phyloP scores from a whole-genome alignment of 1,284 basidiomycete species.

The Cryptococcus hybrid region DNA sequence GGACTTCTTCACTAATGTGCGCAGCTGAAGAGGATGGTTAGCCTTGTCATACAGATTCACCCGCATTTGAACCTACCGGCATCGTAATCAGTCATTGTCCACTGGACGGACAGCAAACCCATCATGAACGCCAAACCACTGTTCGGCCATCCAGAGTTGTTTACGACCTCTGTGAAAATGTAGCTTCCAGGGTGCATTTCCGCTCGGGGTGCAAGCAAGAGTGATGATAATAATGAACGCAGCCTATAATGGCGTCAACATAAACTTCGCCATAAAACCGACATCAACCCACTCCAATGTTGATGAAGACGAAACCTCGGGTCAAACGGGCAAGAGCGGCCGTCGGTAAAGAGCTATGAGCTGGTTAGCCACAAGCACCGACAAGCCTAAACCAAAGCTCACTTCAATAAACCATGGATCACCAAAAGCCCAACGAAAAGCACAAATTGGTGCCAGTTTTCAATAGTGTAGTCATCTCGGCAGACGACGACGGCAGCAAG shows the following conservation, averaged over 20 bases:
- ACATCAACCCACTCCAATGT: constrained; percentile 58
- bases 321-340: constrained; percentile 75
- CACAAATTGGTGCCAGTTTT: constrained; percentile 65
- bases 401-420: constrained; percentile 65
- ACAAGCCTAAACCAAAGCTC: constrained; percentile 1
- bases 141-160: constrained; percentile 72
- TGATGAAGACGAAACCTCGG: constrained; percentile 79
- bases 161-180: constrained; percentile 60
- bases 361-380: background rate
- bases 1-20: constrained; percentile 91
- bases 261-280: background rate
- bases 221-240: constrained; percentile 70
- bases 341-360: constrained; percentile 72
- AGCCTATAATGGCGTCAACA: background rate
- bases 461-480: constrained; percentile 37
- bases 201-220: constrained; percentile 67
- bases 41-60: background rate
- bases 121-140: constrained; percentile 81
- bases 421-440: constrained; percentile 68
- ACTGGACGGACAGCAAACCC: constrained; percentile 84
- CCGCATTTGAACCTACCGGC: constrained; percentile 11
- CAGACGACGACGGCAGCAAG: constrained; percentile 51
- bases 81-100: constrained; percentile 65
- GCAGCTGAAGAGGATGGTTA: constrained; percentile 51
- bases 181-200: constrained; percentile 78